Percentiles rank a stretch among this genome's conserved stretches.
These are phyloP conservation scores for Phaeosphaeria sp. DNA, from an alignment of 2,329 filamentous ascomycete genomes.

Conservation along the genomic window DNA sequence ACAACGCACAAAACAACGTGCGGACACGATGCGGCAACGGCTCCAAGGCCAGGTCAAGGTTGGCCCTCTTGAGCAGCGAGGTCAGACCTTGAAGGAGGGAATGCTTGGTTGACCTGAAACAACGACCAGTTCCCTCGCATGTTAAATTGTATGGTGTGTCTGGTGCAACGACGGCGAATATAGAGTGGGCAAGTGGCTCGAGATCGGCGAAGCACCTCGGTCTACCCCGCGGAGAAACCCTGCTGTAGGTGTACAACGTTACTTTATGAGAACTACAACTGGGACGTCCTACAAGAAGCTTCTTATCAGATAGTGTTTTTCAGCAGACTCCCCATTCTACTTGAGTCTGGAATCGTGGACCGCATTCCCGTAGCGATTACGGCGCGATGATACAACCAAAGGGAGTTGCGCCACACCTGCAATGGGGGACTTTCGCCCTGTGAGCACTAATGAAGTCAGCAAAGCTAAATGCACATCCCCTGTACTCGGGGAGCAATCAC, in stretches of 20 bases:
- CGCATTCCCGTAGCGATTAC: background rate
- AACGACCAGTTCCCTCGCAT: too few relatives aligned
- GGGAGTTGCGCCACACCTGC: too few relatives aligned
- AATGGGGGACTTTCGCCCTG: too few relatives aligned
- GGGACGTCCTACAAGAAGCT: background rate
- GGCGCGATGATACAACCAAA: too few relatives aligned
- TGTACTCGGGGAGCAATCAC: too few relatives aligned
- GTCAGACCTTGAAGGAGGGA: constrained; percentile 10
- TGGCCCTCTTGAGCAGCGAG: constrained; percentile 49
- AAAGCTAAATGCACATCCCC: too few relatives aligned
- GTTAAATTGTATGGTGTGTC: too few relatives aligned
- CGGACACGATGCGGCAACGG: constrained; percentile 51
- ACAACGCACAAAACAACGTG: constrained; percentile 53
- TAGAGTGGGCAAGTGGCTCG: too few relatives aligned
- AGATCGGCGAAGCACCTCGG: too few relatives aligned
- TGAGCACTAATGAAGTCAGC: too few relatives aligned
- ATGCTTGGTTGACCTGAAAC: constrained; percentile 6
- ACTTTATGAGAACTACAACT: background rate
- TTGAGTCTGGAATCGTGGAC: background rate
- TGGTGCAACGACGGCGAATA: background rate
- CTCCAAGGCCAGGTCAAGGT: constrained; percentile 56
- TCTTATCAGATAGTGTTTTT: background rate
- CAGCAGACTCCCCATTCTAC: background rate
- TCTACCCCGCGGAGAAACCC: background rate
- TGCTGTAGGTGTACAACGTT: background rate